Evolutionary conservation across 345 rosid species (phyloP), one percentile per base, ranked within the genome.

Genomic region (Abelmoschus esculentus): DNA sequence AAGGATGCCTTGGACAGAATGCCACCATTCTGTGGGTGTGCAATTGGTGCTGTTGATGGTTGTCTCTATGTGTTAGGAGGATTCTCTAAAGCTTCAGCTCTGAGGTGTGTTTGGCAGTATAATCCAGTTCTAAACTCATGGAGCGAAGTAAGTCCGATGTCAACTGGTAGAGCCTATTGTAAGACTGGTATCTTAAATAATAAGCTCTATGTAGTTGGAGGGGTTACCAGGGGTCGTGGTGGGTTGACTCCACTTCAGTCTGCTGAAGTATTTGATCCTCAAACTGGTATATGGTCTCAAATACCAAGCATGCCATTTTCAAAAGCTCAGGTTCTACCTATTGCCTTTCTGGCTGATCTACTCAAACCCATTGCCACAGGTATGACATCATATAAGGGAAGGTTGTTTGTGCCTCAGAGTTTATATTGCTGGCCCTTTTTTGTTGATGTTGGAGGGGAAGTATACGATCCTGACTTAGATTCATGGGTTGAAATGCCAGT

Each of bases 391-490:
- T 90, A 93, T 78, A 82, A 78, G 70, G 98, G 97, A 66, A 86
- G 84, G 74, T 83, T 93, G 70, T 91, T 82, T 66, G 98, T 93
- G 53, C 87, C 98, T 67, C 97, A 93, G 78, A 90, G 92, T 74
- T 80, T 93, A 22, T 93, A 89, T 70, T 87, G 88, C 36, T 93
- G 96, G 98, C 97, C 98, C 38, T 89, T 93, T 78, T 88, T 90
- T 72, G 90, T 93, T 18, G 97, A 93, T 77, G 92, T 90, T 59
- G 98, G 98, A 17, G 98, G 97, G 55, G 96, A 93, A 76, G 84
- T 89, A 46, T 93, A 82, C 67, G 89, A 90, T 68, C 98, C 98
- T 0, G 87, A 83, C 67, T 69, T 80, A 1, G 84, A 90, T 72
- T 82, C 87, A 0, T 90, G 98, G 97, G 82, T 54, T 11, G 93